A percentile compares a stretch with the other conserved stretches of the same genome.
Evolutionary conservation across 176 grass and related monocot genomes (phyloP).

Genomic region (Urochloa ruziziensis): DNA sequence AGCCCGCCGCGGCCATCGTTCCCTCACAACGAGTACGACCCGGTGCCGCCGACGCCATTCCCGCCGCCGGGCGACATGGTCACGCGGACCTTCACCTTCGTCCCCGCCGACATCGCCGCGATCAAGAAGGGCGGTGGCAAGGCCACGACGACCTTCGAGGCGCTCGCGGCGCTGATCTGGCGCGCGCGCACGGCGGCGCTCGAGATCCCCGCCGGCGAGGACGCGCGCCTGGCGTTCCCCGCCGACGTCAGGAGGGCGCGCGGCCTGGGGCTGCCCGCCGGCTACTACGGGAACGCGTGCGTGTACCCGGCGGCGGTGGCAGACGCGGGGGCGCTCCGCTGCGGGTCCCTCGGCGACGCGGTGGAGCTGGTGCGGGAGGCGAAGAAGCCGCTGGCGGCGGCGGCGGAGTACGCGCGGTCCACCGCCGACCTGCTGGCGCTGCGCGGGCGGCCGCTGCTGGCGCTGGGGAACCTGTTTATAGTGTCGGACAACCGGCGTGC

Average conservation of each 20-base stretch:
- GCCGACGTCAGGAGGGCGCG: not conserved
- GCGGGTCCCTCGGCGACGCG: not conserved
- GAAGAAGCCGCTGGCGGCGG: constrained; percentile 32
- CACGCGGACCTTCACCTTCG: constrained; percentile 33
- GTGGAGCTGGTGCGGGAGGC: constrained; percentile 31
- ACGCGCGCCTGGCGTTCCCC: constrained; percentile 1
- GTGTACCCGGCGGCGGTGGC: not conserved
- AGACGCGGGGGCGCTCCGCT: not conserved
- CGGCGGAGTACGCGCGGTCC: constrained; percentile 36
- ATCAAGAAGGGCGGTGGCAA: not conserved
- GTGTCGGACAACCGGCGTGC: constrained; percentile 32
- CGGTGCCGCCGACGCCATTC: not conserved
- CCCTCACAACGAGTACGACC: constrained; percentile 36
- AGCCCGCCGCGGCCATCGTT: constrained; percentile 14
- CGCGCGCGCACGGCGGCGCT: constrained; percentile 27
- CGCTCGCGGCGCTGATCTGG: constrained; percentile 31
- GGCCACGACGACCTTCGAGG: constrained; percentile 24
- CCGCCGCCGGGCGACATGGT: not conserved
- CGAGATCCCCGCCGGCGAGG: not conserved
- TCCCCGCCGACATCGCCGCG: not conserved
- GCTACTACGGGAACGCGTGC: constrained; percentile 52
- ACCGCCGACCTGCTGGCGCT: constrained; percentile 33
- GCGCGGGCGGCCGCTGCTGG: constrained; percentile 5
- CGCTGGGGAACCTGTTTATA: not conserved
- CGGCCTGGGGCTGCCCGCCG: not conserved